Base-by-base conservation (phyloP, 176 grass and related monocot species). In the Lolium multiflorum region DNA sequence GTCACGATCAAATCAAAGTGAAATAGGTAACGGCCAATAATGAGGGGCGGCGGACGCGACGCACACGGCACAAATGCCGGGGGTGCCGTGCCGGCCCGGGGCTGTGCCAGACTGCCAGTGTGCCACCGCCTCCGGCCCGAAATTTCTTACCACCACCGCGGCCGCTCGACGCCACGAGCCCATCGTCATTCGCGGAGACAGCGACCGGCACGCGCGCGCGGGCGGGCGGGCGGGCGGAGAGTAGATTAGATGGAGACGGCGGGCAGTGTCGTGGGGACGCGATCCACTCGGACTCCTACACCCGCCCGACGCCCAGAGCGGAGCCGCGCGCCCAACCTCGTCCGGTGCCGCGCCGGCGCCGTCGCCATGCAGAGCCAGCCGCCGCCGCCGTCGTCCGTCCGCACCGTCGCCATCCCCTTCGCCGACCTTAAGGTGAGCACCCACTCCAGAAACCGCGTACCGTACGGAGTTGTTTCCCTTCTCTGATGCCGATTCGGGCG, bases 401-500 rank as follows among this genome's bases (percentile, higher is more conserved):
- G 81, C 81, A 87, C 91, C 0, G 87, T 98, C 80, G 60, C 87
- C 91, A 91, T 98, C 82, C 80, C 91, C 86, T 95, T 89, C 88
- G 71, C 78, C 86, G 90, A 95, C 73, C 88, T 98, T 60, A 92
- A 84, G 88, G 93, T 94, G 15, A 74, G 31, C 74, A 17, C 0
- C 28, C 28, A 2, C 1, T 31, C 28, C 28, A 31, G 28, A 31
- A 31, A 31, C 28, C 1, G 28, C 28, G 31, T 35, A 35, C 9
- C 47, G 47, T 11, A 10, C 47, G 47, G 47, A 3, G 47, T 49
- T 3, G 41, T 13, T 49, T 49, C 11, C 0, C 1, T 35, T 35
- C 31, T 35, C 28, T 69, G 52, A 48, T 54, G 21, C 17, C 71
- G 22, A 41, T 91, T 81, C 12, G 6, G 60, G 47, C 26, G 58